Base-by-base conservation (phyloP, 345 rosid species). In the Bruguiera gymnorhiza region DNA sequence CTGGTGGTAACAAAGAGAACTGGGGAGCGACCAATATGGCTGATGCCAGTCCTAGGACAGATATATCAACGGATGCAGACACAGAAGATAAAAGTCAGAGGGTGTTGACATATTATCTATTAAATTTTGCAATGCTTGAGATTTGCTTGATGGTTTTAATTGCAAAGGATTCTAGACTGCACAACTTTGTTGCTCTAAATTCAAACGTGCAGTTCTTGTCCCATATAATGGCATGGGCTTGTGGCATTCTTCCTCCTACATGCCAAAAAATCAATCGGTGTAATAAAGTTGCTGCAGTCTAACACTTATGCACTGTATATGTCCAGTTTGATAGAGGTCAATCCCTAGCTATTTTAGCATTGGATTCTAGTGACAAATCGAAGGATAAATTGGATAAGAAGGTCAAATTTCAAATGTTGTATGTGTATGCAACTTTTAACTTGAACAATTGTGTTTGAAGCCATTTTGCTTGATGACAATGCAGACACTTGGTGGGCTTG, bases 401-500 rank as follows among this genome's bases (percentile, higher is more conserved):
- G 98, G 99, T 92, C 65, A 81, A 69, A 70, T 70, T 32, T 4
- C 75, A 64, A 48, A 51, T 67, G 46, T 70, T 66, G 67, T 5
- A 71, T 73, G 1, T 67, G 31, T 21, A 39, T 56, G 68, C 70
- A 46, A 50, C 70, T 46, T 60, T 6, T 70, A 69, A 60, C 20
- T 4, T 29, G 20, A n/a, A 6, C 60, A 51, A 52, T 52, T 70
- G 19, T 79, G 3, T 64, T 66, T 68, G 53, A 71, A 70, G 51
- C 13, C 61, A 11, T 70, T 68, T 75, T 76, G 63, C 43, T 69
- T 66, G 34, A 63, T 76, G 69, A 73, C 70, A 77, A 77, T 70
- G 69, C 86, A 93, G 97, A 88, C 93, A 58, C 93, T 94, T 79
- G 93, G 97, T 62, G 85, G 97, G 78, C 96, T 94, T 73, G 98